Base-by-base conservation (phyloP, 345 rosid species). In the Combretum micranthum region DNA sequence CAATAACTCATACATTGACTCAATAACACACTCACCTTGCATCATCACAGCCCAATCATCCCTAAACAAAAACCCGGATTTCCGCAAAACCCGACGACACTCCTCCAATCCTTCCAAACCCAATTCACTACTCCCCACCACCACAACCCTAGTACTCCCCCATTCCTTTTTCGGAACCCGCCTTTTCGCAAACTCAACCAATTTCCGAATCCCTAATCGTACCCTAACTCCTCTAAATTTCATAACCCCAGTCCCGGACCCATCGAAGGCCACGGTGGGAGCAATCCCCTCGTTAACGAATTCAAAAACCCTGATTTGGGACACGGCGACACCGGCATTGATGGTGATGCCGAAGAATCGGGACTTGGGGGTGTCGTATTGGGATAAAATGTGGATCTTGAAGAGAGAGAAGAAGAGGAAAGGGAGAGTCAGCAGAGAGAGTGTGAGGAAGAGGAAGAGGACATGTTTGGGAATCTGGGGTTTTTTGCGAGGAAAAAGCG, bases 1-100 rank as follows among this genome's bases (percentile, higher is more conserved):
- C 20, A 58, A 11, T 15, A 42, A 23, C 16, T 15, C 21, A 4
- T 16, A 2, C 26, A 19, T 15, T 19, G 42, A 52, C 16, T 15
- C 42, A 18, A 23, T 12, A 7, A 32, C 60, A 32, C 39, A 32
- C 39, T 44, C 22, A 64, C 82, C 82, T 70, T 59, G n/a, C 62
- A 70, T 22, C 53, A 69, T n/a, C 0, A 50, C 66, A 11, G 74
- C 75, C 83, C 83, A 78, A 16, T 72, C 73, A 25, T 78, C 73
- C 72, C 63, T 78, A 43, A 78, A 78, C 13, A 50, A 44, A 23
- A 78, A 74, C 20, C 70, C 74, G 16, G 83, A 78, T 19, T 37
- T 59, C 60, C 83, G 66, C 64, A 78, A 48, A 48, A 72, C 69
- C 32, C 47, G 42, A 13, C 79, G 59, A 46, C 72, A 72, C 52